Evolutionary conservation across 2,329 filamentous ascomycete species (phyloP).

Genomic region (Dactylonectria estremocensis): DNA sequence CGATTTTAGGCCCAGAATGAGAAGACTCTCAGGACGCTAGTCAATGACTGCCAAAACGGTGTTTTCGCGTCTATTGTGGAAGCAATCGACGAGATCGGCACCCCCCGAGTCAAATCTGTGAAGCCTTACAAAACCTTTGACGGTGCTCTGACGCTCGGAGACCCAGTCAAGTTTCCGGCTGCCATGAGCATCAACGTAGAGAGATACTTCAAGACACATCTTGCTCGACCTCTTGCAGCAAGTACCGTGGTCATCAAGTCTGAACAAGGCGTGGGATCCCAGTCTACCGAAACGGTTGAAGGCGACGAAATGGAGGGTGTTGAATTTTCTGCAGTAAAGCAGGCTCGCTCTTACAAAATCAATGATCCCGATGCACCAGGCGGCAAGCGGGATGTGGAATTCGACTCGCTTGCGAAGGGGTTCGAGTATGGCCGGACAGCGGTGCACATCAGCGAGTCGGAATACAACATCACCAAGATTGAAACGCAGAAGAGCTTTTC

Average conservation of each 20-base stretch:
- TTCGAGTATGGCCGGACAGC: constrained; percentile 95
- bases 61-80: constrained; percentile 88
- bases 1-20: constrained; percentile 74
- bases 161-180: constrained; percentile 79
- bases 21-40: constrained; percentile 73
- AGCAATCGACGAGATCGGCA: constrained; percentile 84
- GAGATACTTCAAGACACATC: constrained; percentile 89
- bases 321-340: constrained; percentile 80
- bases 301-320: constrained; percentile 65
- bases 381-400: constrained; percentile 85
- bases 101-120: constrained; percentile 82
- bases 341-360: constrained; percentile 85
- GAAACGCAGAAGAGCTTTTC: constrained; percentile 83
- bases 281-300: constrained; percentile 67
- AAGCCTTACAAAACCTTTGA: constrained; percentile 85
- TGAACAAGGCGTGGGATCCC: constrained; percentile 62
- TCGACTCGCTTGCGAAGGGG: constrained; percentile 90
- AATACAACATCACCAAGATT: constrained; percentile 90
- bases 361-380: constrained; percentile 81
- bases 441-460: constrained; percentile 89
- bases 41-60: constrained; percentile 77
- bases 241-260: constrained; percentile 79
- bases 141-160: constrained; percentile 84
- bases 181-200: constrained; percentile 90
- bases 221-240: constrained; percentile 81